A percentile compares a stretch with the other conserved stretches of the same genome.
Evolutionary conservation across 2,329 filamentous ascomycete species (phyloP).

Genomic region (Nothophaeocryptopus gaeumannii): DNA sequence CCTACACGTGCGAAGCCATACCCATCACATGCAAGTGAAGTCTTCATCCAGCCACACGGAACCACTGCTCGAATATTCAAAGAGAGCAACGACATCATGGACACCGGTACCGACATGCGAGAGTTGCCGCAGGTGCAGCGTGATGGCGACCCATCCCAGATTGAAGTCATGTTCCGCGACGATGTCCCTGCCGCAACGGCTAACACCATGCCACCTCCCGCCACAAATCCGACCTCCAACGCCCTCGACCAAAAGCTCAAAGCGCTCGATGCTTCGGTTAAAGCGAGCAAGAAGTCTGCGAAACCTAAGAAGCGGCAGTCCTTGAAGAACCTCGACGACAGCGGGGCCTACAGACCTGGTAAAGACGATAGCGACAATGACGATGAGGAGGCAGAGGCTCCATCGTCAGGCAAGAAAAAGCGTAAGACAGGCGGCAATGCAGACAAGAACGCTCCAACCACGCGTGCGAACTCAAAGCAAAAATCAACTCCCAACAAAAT

Average conservation of each 20-base stretch:
- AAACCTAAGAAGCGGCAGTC: constrained; percentile 15
- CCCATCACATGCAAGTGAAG: constrained; percentile 23
- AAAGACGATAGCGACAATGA: constrained; percentile 21
- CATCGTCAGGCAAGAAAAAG: constrained; percentile 31
- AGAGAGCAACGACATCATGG: not conserved
- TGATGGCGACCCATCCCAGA: too few relatives aligned
- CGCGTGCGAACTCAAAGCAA: constrained; percentile 12
- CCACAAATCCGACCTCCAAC: not conserved
- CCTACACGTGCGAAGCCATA: constrained; percentile 18
- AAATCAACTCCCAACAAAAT: constrained; percentile 19
- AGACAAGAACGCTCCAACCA: constrained; percentile 9
- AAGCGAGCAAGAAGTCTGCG: constrained; percentile 23
- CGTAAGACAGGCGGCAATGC: constrained; percentile 30
- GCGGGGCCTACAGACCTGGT: constrained; percentile 3
- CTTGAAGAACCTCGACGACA: constrained; percentile 17
- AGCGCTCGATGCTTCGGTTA: constrained; percentile 27
- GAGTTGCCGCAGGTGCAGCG: not conserved
- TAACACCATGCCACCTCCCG: not conserved
- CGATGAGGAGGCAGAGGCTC: constrained; percentile 26
- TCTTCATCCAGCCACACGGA: constrained; percentile 19
- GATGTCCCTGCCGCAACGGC: too few relatives aligned
- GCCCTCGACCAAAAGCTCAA: constrained; percentile 26
- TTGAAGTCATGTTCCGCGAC: too few relatives aligned
- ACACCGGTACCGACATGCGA: not conserved
- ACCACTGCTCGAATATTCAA: too few relatives aligned